phyloP scores from a whole-genome alignment of 345 rosid species.

The Bruguiera parviflora region DNA sequence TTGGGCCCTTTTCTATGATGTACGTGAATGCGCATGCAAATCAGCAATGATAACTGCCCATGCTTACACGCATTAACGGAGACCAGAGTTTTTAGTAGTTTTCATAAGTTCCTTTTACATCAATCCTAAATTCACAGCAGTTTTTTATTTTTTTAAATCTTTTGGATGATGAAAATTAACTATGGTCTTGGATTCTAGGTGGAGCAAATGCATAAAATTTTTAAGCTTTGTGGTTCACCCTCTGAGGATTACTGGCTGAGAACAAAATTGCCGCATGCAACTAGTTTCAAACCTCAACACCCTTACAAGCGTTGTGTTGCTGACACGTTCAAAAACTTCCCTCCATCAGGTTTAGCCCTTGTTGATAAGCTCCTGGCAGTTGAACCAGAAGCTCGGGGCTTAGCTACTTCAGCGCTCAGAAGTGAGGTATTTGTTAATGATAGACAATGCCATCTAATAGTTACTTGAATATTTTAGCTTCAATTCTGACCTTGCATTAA shows the following conservation, averaged over 20 bases:
- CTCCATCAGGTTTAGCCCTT: slow-evolving; percentile 53
- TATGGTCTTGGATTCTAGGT: slow-evolving; percentile 39
- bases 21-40: too few relatives aligned
- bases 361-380: slow-evolving; percentile 61
- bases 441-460: neutral
- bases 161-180: neutral
- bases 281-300: slow-evolving; percentile 73
- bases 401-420: slow-evolving; percentile 52
- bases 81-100: too few relatives aligned
- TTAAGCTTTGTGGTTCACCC: slow-evolving; percentile 93
- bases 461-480: neutral
- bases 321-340: slow-evolving; percentile 54
- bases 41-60: too few relatives aligned
- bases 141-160: neutral
- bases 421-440: slow-evolving; percentile 46
- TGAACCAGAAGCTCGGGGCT: slow-evolving; percentile 67
- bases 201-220: slow-evolving; percentile 95
- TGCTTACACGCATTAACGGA: too few relatives aligned
- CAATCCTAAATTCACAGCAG: neutral
- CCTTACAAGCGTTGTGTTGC: slow-evolving; percentile 52
- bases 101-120: too few relatives aligned
- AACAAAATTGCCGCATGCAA: slow-evolving; percentile 58
- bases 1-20: too few relatives aligned
- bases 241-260: slow-evolving; percentile 75
- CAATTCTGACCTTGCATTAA: too few relatives aligned